Evolutionary conservation across 495 filamentous ascomycete species (phyloP).

Genomic region (Poronia punctata): DNA sequence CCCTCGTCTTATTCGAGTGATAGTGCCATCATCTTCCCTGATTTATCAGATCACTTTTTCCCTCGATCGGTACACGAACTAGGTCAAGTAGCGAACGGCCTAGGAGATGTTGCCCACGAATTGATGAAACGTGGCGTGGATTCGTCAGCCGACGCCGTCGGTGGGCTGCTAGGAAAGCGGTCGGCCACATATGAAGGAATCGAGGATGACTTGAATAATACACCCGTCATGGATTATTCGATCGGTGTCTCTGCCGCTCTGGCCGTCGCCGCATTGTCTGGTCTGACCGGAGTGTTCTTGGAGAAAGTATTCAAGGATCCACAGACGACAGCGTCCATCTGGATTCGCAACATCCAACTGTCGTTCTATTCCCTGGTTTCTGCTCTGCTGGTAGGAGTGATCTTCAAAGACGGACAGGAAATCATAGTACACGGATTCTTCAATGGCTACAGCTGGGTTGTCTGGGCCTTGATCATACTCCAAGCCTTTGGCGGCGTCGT

Average conservation of each 20-base stretch:
- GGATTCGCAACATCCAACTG: slow-evolving; percentile 91
- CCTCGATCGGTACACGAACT: slow-evolving; percentile 64
- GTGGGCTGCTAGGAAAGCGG: slow-evolving; percentile 49
- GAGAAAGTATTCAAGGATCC: slow-evolving; percentile 91
- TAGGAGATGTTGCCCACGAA: slow-evolving; percentile 40
- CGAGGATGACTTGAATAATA: slow-evolving; percentile 63
- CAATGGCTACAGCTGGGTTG: slow-evolving; percentile 83
- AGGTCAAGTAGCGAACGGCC: slow-evolving; percentile 38
- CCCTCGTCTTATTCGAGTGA: slow-evolving; percentile 47
- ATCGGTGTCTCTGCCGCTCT: slow-evolving; percentile 75
- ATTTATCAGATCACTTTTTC: slow-evolving; percentile 57
- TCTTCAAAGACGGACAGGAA: slow-evolving; percentile 77
- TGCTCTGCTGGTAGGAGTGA: slow-evolving; percentile 75
- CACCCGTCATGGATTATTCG: slow-evolving; percentile 63
- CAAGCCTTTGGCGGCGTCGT: slow-evolving; percentile 81
- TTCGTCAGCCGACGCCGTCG: slow-evolving; percentile 33
- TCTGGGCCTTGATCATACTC: slow-evolving; percentile 76
- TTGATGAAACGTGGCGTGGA: slow-evolving; percentile 41
- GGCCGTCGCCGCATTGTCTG: slow-evolving; percentile 68
- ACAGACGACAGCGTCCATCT: slow-evolving; percentile 60
- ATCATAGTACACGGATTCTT: slow-evolving; percentile 85
- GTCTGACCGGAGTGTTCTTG: slow-evolving; percentile 83
- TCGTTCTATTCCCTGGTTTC: slow-evolving; percentile 88
- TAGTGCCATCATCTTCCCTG: slow-evolving; percentile 42
- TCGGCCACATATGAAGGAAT: slow-evolving; percentile 96